These are phyloP conservation scores for Cryptococcus depauperatus DNA, from an alignment of 1,284 basidiomycete genomes.

Conservation along the genomic window DNA sequence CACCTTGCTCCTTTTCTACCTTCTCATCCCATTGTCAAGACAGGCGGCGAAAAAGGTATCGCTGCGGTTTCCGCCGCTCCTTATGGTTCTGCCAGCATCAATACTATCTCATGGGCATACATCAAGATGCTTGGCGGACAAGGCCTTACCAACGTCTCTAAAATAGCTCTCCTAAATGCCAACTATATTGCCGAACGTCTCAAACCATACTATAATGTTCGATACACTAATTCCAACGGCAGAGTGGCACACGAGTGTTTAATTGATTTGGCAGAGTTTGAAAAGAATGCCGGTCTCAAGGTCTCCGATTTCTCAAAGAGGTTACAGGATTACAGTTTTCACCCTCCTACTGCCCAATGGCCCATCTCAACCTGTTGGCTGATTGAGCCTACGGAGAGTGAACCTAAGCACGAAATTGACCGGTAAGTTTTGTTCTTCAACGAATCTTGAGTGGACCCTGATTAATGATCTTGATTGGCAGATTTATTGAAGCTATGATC, in stretches of 20 bases:
- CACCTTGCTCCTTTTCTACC: conserved; percentile 94
- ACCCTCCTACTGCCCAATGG: conserved; percentile 54
- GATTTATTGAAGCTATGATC: conserved; percentile 96
- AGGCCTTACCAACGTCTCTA: conserved; percentile 76
- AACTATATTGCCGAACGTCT: conserved; percentile 94
- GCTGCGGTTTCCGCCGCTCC: conserved; percentile 84
- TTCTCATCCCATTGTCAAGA: conserved; percentile 67
- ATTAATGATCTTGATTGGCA: conserved; percentile 24
- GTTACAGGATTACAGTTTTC: conserved; percentile 51
- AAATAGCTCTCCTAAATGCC: conserved; percentile 81
- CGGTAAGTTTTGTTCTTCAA: conserved; percentile 46
- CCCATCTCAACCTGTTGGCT: conserved; percentile 74
- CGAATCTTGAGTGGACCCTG: not conserved
- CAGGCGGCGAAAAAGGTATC: conserved; percentile 66
- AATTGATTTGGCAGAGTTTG: conserved; percentile 91
- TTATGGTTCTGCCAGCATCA: conserved; percentile 88
- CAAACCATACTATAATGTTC: conserved; percentile 73
- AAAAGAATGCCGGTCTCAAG: conserved; percentile 76
- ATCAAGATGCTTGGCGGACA: conserved; percentile 94
- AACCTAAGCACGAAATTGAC: conserved; percentile 82
- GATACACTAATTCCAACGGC: conserved; percentile 82
- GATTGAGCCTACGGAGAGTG: conserved; percentile 91
- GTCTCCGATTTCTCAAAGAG: conserved; percentile 95
- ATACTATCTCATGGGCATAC: conserved; percentile 96
- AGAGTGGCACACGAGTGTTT: conserved; percentile 92